Percentiles rank a stretch among this genome's conserved stretches.
Conservation (phyloP, 805 yeast genomes). For the Kuraishia cidri region DNA sequence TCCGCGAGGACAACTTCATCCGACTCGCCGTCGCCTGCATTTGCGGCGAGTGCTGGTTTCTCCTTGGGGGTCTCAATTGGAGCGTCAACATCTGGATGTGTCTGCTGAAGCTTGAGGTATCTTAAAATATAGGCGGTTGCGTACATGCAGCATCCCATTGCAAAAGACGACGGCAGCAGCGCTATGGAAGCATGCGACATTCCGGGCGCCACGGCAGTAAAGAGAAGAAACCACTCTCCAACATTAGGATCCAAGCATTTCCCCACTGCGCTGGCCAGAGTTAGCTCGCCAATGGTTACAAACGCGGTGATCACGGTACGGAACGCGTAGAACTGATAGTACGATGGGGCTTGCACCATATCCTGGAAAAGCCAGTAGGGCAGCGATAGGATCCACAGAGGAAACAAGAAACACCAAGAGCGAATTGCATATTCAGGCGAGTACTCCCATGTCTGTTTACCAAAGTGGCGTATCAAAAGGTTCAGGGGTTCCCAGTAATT, state of each 20-base stretch:
- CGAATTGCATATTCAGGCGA: slow-evolving; percentile 84
- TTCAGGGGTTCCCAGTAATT: slow-evolving; percentile 95
- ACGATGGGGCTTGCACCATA: slow-evolving; percentile 6
- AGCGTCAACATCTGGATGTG: too few relatives aligned
- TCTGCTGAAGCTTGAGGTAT: slow-evolving; percentile 17
- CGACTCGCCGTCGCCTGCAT: not conserved
- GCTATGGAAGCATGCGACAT: slow-evolving; percentile 85
- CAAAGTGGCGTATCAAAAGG: slow-evolving; percentile 67
- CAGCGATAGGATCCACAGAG: slow-evolving; percentile 17
- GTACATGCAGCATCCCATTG: slow-evolving; percentile 43
- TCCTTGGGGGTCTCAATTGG: too few relatives aligned
- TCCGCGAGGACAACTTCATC: not conserved
- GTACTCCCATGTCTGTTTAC: slow-evolving; percentile 95
- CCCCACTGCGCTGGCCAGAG: slow-evolving; percentile 32
- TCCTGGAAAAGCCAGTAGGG: not conserved
- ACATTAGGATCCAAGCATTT: slow-evolving; percentile 22
- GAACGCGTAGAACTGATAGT: slow-evolving; percentile 40
- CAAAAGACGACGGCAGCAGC: slow-evolving; percentile 76
- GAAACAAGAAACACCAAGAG: slow-evolving; percentile 72
- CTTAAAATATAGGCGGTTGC: slow-evolving; percentile 30
- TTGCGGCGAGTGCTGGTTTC: too few relatives aligned
- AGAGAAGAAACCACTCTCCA: slow-evolving; percentile 55
- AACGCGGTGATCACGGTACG: slow-evolving; percentile 32
- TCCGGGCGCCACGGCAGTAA: slow-evolving; percentile 63
- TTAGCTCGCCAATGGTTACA: slow-evolving; percentile 42